Conservation (phyloP, 2,329 filamentous ascomycete genomes). For the Sodiomyces alkalinus region DNA sequence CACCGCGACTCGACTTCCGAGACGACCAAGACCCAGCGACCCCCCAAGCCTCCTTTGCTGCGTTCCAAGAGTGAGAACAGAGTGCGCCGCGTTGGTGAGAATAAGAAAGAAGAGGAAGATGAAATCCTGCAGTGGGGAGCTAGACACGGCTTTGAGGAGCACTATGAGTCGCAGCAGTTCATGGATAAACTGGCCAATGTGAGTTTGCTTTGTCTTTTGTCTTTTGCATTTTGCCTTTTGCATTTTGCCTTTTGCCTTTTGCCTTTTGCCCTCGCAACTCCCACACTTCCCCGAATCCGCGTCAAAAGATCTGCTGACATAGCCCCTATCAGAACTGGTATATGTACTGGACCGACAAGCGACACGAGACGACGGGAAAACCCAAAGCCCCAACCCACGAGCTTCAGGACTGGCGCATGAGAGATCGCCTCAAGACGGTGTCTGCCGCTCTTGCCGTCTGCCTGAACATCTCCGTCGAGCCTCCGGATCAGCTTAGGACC, state of each 20-base stretch:
- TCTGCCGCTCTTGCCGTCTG: slow-evolving; percentile 89
- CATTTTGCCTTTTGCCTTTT: slow-evolving; percentile 2
- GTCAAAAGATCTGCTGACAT: background rate
- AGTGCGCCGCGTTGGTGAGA: slow-evolving; percentile 25
- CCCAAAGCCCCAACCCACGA: slow-evolving; percentile 52
- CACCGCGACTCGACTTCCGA: slow-evolving; percentile 1
- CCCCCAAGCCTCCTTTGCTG: slow-evolving; percentile 33
- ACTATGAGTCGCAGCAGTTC: slow-evolving; percentile 82
- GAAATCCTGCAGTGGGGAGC: slow-evolving; percentile 38
- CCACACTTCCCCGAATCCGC: background rate
- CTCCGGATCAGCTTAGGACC: slow-evolving; percentile 92
- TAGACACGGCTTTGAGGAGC: slow-evolving; percentile 83
- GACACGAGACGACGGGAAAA: slow-evolving; percentile 86
- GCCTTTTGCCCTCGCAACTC: too few species aligned
- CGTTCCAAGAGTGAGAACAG: slow-evolving; percentile 43
- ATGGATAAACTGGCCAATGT: slow-evolving; percentile 71
- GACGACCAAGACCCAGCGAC: slow-evolving; percentile 14
- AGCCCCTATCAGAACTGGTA: slow-evolving; percentile 69
- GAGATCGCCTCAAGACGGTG: slow-evolving; percentile 89
- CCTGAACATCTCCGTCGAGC: slow-evolving; percentile 93
- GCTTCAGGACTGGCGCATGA: slow-evolving; percentile 92
- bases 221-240: slow-evolving; percentile 1
- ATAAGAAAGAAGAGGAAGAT: slow-evolving; percentile 29
- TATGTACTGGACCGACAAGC: slow-evolving; percentile 98
- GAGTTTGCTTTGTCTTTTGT: slow-evolving; percentile 20